Conservation (phyloP, 2,329 filamentous ascomycete species). For the Colletotrichum sp. region DNA sequence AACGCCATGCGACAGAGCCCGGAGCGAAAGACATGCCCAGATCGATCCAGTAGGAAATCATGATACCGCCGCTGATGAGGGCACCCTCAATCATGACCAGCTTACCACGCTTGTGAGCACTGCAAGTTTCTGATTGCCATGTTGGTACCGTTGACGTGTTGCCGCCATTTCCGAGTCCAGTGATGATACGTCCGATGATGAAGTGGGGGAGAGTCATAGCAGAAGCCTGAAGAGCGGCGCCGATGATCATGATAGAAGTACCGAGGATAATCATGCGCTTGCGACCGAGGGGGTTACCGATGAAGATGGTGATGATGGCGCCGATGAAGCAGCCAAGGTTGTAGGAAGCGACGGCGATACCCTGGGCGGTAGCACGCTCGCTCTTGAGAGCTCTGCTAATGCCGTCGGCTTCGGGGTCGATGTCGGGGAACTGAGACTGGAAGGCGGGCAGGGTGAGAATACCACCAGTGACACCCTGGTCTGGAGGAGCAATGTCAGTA, state of each 20-base stretch:
- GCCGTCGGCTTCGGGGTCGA: constrained; percentile 24
- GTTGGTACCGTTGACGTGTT: constrained; percentile 57
- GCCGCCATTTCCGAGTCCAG: constrained; percentile 39
- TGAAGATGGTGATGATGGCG: constrained; percentile 38
- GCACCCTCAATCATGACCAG: constrained; percentile 66
- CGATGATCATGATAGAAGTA: constrained; percentile 47
- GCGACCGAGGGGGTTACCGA: constrained; percentile 45
- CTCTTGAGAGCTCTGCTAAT: constrained; percentile 36
- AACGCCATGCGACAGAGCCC: constrained; percentile 60
- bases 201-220: constrained; percentile 56
- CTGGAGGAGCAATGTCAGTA: constrained; percentile 48
- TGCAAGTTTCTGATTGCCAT: constrained; percentile 66
- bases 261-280: constrained; percentile 46
- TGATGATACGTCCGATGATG: constrained; percentile 58
- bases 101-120: constrained; percentile 62
- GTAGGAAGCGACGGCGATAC: constrained; percentile 61
- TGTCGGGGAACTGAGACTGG: constrained; percentile 50
- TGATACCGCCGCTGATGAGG: constrained; percentile 62
- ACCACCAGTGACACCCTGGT: constrained; percentile 78
- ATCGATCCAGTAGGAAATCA: constrained; percentile 66
- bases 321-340: constrained; percentile 65
- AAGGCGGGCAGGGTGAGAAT: constrained; percentile 74
- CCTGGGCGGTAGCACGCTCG: constrained; percentile 55
- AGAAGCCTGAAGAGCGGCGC: constrained; percentile 48
- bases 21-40: constrained; percentile 60